Conservation (phyloP, 2,329 filamentous ascomycete species). For the Claviceps fusiformis region DNA sequence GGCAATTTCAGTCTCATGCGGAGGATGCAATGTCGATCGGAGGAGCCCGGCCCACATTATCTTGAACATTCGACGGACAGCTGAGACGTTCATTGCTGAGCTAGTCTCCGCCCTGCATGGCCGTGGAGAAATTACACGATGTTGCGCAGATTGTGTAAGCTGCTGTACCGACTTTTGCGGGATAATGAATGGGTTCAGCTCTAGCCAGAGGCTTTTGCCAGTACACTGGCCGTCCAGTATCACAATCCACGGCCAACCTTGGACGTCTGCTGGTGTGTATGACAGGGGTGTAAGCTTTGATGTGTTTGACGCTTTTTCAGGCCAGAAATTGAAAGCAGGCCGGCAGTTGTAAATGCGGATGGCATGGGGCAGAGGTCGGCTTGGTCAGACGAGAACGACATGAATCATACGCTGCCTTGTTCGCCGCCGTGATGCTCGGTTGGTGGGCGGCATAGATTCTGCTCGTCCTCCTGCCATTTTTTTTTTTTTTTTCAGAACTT, state of each 20-base stretch:
- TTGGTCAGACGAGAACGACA: background rate
- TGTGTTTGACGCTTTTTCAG: background rate
- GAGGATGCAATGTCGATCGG: background rate
- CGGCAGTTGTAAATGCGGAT: background rate
- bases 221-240: background rate
- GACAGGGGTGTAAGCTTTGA: conserved; percentile 1
- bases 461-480: background rate
- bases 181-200: background rate
- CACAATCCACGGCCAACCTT: background rate
- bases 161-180: background rate
- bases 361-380: background rate
- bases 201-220: background rate
- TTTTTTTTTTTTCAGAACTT: background rate
- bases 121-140: background rate
- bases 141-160: background rate
- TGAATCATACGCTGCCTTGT: background rate
- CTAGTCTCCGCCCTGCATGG: background rate
- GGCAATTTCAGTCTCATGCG: background rate
- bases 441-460: background rate
- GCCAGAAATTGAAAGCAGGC: background rate
- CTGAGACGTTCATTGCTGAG: background rate
- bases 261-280: background rate
- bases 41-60: background rate
- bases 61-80: background rate
- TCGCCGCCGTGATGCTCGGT: background rate